Evolutionary conservation across 768 basidiomycete species (phyloP), one percentile per base, ranked within the genome.

Genomic region (Mycena rebaudengoi): DNA sequence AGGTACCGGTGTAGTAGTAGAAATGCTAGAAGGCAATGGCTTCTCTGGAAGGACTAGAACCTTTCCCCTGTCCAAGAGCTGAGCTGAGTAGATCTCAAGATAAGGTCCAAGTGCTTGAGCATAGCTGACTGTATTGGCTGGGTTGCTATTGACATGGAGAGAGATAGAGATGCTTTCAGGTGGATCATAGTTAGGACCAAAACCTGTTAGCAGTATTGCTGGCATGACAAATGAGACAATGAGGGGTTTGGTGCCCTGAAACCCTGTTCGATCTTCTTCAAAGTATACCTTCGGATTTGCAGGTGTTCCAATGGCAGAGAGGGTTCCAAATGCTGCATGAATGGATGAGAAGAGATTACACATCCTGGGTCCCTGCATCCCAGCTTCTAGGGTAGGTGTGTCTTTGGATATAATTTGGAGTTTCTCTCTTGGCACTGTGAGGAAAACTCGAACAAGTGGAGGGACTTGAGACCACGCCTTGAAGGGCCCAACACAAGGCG

Each of bases 261-360:
- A 60, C 12, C 58, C 58, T n/a, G 29, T 18, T 41, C 30, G 45
- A 61, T 70, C 70, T 55, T 70, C 70, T 44, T 70, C 65, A 46
- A 70, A 63, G 11, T 39, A 20, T 18, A 69, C 59, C 41, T 46
- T 49, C 18, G 69, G 70, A 43, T 52, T 49, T 5, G 48, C 41
- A n/a, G 56, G 45, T 44, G 69, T 66, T 28, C 69, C 69, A 14
- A 32, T 51, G 4, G n/a, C 12, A 13, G 61, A 44, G 14, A 68
- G 26, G 3, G 45, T 50, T 6, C 70, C 70, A 29, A 60, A 71
- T 26, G 60, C 63, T 30, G 63, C 64, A 49, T 68, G 63, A 14
- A 71, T 49, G 14, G 60, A 48, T 1, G 52, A 57, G 50, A 71
- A 71, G 23, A 51, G 51, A 28, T 71, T 68, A 25, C 50, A 43